These are phyloP conservation scores for Lithocarpus polystachyus DNA, from an alignment of 306 rosid species.

Conservation along the genomic window DNA sequence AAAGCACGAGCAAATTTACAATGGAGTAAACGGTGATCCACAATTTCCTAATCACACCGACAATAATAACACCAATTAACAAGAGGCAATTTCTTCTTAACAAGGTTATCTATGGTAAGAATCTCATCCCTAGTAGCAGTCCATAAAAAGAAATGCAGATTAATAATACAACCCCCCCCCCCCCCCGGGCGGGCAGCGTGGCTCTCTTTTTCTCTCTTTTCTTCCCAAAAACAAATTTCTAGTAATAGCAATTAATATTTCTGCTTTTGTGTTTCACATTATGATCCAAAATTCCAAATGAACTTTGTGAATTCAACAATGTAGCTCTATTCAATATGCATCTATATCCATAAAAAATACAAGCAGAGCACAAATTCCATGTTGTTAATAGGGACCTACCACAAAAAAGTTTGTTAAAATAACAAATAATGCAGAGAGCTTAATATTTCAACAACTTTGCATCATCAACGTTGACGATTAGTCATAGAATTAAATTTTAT, in stretches of 20 bases:
- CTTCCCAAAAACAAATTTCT: not conserved
- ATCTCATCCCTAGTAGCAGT: too few species aligned
- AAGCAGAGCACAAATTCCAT: not conserved
- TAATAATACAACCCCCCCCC: not conserved
- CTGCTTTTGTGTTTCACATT: not conserved
- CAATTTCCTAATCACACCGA: too few species aligned
- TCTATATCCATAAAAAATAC: not conserved
- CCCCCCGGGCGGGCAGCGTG: rapidly evolving
- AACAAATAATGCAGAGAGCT: not conserved
- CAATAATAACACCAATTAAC: too few species aligned
- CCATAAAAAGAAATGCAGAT: too few species aligned
- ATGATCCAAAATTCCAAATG: not conserved
- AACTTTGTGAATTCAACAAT: not conserved
- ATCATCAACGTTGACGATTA: not conserved
- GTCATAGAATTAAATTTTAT: not conserved
- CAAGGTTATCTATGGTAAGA: too few species aligned
- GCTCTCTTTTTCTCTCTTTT: too few species aligned
- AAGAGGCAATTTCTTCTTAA: too few species aligned
- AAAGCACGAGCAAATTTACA: too few species aligned
- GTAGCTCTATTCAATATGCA: not conserved
- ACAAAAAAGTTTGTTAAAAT: not conserved
- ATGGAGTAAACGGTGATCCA: too few species aligned
- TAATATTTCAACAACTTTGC: not conserved
- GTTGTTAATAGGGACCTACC: not conserved
- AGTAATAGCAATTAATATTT: not conserved